Conservation (phyloP, 2,329 filamentous ascomycete species). For the Hyphodiscus sp. region DNA sequence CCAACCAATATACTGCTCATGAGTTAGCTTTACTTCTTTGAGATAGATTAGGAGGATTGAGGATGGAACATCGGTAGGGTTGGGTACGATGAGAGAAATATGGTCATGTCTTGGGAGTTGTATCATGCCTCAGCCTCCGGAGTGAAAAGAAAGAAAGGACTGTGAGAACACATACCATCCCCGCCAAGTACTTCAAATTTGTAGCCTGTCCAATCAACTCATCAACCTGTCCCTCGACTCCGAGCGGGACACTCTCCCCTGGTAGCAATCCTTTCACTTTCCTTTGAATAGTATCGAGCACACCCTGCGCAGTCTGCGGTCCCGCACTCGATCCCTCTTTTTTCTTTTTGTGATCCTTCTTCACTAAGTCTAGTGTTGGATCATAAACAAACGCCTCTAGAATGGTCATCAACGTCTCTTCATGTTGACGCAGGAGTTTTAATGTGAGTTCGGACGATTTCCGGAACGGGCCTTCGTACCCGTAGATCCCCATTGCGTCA, state of each 20-base stretch:
- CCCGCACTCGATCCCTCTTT: conserved; percentile 35
- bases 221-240: conserved; percentile 96
- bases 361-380: conserved; percentile 87
- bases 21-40: too few relatives aligned
- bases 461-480: conserved; percentile 88
- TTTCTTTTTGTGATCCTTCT: conserved; percentile 53
- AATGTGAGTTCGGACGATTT: conserved; percentile 87
- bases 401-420: conserved; percentile 96
- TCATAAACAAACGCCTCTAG: conserved; percentile 96
- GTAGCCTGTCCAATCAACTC: conserved; percentile 85
- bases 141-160: too few relatives aligned
- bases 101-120: too few relatives aligned
- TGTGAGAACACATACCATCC: conserved; percentile 49
- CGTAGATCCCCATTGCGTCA: conserved; percentile 91
- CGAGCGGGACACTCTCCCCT: conserved; percentile 85
- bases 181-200: conserved; percentile 69
- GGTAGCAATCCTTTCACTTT: conserved; percentile 81
- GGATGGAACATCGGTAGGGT: too few relatives aligned
- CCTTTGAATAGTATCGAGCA: conserved; percentile 79
- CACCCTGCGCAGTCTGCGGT: conserved; percentile 66
- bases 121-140: too few relatives aligned
- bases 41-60: too few relatives aligned
- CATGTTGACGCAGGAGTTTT: conserved; percentile 75
- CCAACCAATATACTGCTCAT: conserved; percentile 76
- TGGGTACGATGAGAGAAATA: too few relatives aligned